Evolutionary conservation across 495 filamentous ascomycete genomes (phyloP), one percentile per base, ranked within the genome.

Genomic region (Lasiosphaeriaceae sp.): DNA sequence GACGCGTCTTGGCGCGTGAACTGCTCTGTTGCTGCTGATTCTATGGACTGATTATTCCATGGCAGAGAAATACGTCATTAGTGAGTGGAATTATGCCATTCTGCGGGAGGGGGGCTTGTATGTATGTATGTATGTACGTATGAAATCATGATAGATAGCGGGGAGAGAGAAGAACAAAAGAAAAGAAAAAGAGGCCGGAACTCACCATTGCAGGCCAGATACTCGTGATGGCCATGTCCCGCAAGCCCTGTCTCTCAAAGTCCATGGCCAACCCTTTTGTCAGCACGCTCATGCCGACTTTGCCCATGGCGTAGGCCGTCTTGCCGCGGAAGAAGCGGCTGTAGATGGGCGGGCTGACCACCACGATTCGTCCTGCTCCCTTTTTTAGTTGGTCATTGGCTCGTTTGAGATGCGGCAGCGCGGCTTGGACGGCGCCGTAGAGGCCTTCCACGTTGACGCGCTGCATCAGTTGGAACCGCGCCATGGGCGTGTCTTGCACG

Each of bases 261-360:
- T 96, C 90, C 87, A 94, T 90, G 2, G 85, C 90, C 21, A 95
- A 71, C 3, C 90, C 90, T 61, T 89, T 89, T 0, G 87, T 88
- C 37, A 95, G 63, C 16, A 92, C 87, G 67, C 82, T 86, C 90
- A 96, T 96, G 16, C 77, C 88, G 16, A 92, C 83, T 66, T 96
- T 96, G 50, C 89, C 88, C 78, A 94, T 86, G 0, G 90, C 90
- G 73, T 95, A 95, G 17, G 86, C 89, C 1, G 89, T 90, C 79
- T 96, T 95, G 11, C 90, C 90, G 2, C 88, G 69, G 64, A 93
- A 92, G 68, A 95, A 95, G 17, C 90, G 77, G 47, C 81, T 86
- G 63, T 95, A 95, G 54, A 96, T 92, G 0, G 90, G 90, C 45
- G 90, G 90, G 56, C 83, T 87, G 21, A 96, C 89, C 44, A 95